Conservation (phyloP, 352 stramenopile species). For the Globisporangium sylvaticum region DNA sequence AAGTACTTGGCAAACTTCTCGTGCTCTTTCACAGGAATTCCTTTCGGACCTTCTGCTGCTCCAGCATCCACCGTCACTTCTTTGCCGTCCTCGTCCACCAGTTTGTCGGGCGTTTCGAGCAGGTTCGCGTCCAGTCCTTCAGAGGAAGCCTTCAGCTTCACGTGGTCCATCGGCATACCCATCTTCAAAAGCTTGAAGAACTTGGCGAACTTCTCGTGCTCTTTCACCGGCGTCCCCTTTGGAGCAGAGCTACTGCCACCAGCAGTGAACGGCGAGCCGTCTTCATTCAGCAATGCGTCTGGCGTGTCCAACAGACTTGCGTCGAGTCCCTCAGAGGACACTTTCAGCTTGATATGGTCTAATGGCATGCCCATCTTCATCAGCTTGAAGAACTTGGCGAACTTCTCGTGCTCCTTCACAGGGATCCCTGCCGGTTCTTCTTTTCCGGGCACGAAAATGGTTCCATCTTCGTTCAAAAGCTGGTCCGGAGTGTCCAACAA, state of each 20-base stretch:
- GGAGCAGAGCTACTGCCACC: not conserved
- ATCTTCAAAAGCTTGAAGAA: slow-evolving; percentile 94
- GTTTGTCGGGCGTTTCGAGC: slow-evolving; percentile 53
- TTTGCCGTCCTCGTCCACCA: slow-evolving; percentile 56
- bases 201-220: slow-evolving; percentile 90
- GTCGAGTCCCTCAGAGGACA: slow-evolving; percentile 85
- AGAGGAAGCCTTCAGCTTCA: slow-evolving; percentile 80
- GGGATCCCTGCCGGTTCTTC: slow-evolving; percentile 35
- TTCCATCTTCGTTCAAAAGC: slow-evolving; percentile 52
- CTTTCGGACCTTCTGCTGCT: slow-evolving; percentile 19
- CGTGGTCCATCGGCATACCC: slow-evolving; percentile 81
- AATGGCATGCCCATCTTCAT: slow-evolving; percentile 83
- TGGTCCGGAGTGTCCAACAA: slow-evolving; percentile 71
- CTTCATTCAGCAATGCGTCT: slow-evolving; percentile 54
- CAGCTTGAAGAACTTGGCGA: slow-evolving; percentile 75
- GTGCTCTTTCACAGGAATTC: slow-evolving; percentile 77
- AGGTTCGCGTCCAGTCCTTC: slow-evolving; percentile 54
- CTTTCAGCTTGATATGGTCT: slow-evolving; percentile 78
- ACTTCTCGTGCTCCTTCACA: slow-evolving; percentile 87
- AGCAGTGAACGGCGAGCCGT: slow-evolving; percentile 24
- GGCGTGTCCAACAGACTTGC: slow-evolving; percentile 75
- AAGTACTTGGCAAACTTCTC: slow-evolving; percentile 93
- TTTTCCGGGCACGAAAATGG: slow-evolving; percentile 19
- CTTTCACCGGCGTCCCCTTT: slow-evolving; percentile 55
- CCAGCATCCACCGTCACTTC: slow-evolving; percentile 7